Percentiles rank a stretch among this genome's conserved stretches.
phyloP scores from a whole-genome alignment of 345 rosid genomes.

The Reutealis trisperma region DNA sequence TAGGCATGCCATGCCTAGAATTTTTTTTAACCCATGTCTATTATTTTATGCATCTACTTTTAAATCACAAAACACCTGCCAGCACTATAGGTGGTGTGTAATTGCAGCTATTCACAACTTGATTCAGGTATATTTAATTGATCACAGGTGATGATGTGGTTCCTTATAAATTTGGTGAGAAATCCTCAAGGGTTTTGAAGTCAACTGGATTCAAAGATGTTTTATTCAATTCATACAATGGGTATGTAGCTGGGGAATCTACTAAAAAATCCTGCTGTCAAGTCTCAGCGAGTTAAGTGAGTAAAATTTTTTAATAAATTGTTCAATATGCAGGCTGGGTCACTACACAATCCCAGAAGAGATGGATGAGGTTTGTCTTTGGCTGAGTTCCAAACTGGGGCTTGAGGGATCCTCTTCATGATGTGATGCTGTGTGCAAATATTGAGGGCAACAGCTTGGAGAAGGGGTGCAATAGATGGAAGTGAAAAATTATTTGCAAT shows the following conservation, averaged over 20 bases:
- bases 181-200: conserved; percentile 59
- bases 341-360: conserved; percentile 90
- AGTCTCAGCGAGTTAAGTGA: background rate
- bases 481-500: background rate
- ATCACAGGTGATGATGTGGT: conserved; percentile 89
- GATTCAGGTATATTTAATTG: conserved; percentile 18
- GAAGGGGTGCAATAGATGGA: background rate
- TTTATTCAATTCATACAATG: conserved; percentile 72
- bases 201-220: conserved; percentile 65
- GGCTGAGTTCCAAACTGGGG: conserved; percentile 68
- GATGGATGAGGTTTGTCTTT: conserved; percentile 76
- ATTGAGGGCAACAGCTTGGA: background rate
- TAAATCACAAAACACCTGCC: background rate
- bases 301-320: conserved; percentile 4
- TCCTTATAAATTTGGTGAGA: conserved; percentile 82
- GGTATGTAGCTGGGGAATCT: conserved; percentile 40
- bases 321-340: conserved; percentile 57
- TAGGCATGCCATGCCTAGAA: background rate
- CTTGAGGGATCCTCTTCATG: conserved; percentile 52
- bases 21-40: no score
- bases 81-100: background rate
- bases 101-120: conserved; percentile 3
- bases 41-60: no score
- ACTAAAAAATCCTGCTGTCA: background rate
- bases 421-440: background rate